Conservation (phyloP, 1,139 yeast species). For the Hyphopichia khmerensis region DNA sequence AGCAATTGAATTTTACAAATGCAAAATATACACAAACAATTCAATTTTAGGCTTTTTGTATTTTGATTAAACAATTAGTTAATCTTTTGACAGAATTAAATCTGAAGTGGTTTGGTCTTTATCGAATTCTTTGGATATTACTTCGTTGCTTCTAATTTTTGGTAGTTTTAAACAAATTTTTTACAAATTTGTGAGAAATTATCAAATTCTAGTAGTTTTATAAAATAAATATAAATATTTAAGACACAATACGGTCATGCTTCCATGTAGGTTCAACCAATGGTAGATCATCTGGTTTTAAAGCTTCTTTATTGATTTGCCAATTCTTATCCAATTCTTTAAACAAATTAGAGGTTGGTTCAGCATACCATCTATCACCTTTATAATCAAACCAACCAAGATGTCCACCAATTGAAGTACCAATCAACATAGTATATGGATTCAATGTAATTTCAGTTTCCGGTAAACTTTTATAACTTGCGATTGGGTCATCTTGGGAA, state of each 20-base stretch:
- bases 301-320: conserved; percentile 15
- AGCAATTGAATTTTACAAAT: too few relatives aligned
- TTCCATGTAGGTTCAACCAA: conserved; percentile 26
- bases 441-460: conserved; percentile 56
- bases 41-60: too few relatives aligned
- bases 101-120: too few relatives aligned
- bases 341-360: conserved; percentile 36
- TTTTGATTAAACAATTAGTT: too few relatives aligned
- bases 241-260: conserved; percentile 25
- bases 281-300: conserved; percentile 23
- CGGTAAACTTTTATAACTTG: conserved; percentile 58
- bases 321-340: conserved; percentile 29
- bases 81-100: too few relatives aligned
- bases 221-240: too few relatives aligned
- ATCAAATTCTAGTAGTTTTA: too few relatives aligned
- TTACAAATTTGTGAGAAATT: not conserved
- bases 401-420: conserved; percentile 87
- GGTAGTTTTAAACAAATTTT: too few relatives aligned
- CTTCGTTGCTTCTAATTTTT: too few relatives aligned
- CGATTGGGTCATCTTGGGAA: conserved; percentile 58
- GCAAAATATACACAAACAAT: too few relatives aligned
- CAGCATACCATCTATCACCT: conserved; percentile 55
- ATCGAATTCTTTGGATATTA: too few relatives aligned
- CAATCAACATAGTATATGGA: conserved; percentile 65
- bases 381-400: conserved; percentile 55